These are phyloP conservation scores for Podaxis pistillaris DNA, from an alignment of 768 basidiomycete species.

Conservation along the genomic window DNA sequence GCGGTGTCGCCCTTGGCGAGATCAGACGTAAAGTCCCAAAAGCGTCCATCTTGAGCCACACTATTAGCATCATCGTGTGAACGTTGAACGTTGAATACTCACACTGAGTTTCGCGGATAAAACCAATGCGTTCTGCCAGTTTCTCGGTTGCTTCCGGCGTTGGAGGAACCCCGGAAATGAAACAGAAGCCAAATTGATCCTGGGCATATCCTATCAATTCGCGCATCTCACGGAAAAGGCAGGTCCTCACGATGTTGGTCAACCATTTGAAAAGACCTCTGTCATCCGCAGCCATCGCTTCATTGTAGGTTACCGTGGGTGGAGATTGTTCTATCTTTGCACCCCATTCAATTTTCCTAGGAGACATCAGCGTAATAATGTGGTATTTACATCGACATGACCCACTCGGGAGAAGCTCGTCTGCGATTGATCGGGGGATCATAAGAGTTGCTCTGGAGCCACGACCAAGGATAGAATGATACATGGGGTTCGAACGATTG, in stretches of 20 bases:
- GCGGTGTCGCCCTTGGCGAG: constrained; percentile 91
- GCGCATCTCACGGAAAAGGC: not conserved
- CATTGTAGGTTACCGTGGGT: constrained; percentile 70
- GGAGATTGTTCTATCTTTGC: constrained; percentile 70
- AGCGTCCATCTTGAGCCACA: constrained; percentile 69
- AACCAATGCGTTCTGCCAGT: constrained; percentile 73
- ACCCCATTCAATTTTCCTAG: constrained; percentile 79
- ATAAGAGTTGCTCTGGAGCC: constrained; percentile 78
- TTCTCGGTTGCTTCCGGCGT: constrained; percentile 84
- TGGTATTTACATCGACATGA: constrained; percentile 10
- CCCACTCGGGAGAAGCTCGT: constrained; percentile 42
- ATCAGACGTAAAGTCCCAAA: constrained; percentile 97
- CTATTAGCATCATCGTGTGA: not conserved
- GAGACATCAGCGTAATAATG: not conserved
- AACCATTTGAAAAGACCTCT: constrained; percentile 79
- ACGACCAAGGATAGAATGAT: constrained; percentile 88
- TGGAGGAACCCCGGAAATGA: constrained; percentile 76
- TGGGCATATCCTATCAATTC: constrained; percentile 26
- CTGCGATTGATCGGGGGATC: constrained; percentile 55
- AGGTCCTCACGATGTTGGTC: constrained; percentile 64
- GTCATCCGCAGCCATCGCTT: constrained; percentile 67
- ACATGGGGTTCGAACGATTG: constrained; percentile 59
- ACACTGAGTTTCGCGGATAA: constrained; percentile 83
- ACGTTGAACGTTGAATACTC: constrained; percentile 8
- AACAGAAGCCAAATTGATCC: constrained; percentile 89